Conservation (phyloP, 768 basidiomycete genomes). For the Amanita rubescens region DNA sequence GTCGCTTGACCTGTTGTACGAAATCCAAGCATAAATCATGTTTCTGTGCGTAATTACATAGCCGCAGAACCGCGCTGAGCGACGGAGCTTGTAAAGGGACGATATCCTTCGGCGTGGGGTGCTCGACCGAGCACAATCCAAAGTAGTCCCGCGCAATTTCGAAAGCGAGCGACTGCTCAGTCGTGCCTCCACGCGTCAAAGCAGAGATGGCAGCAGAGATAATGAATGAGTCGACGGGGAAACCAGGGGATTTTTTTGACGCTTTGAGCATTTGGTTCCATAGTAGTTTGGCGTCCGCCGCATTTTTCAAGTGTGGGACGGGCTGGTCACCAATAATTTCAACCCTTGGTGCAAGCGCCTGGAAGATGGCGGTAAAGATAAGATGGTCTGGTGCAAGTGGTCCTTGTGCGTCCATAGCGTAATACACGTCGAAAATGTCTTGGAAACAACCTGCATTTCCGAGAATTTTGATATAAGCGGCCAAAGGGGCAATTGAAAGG, state of each 20-base stretch:
- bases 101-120: conserved; percentile 29
- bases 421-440: conserved; percentile 70
- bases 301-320: conserved; percentile 29
- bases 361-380: conserved; percentile 63
- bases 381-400: conserved; percentile 51
- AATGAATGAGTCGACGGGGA: conserved; percentile 47
- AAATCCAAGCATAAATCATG: conserved; percentile 46
- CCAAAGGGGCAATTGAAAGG: conserved; percentile 44
- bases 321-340: conserved; percentile 19
- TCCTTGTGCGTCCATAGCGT: conserved; percentile 57
- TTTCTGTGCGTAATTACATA: conserved; percentile 46
- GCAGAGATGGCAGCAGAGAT: conserved; percentile 47
- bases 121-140: conserved; percentile 46
- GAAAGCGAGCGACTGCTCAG: conserved; percentile 63
- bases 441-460: conserved; percentile 53
- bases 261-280: conserved; percentile 62
- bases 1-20: conserved; percentile 50
- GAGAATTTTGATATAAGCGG: conserved; percentile 60
- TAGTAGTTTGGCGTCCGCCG: conserved; percentile 61
- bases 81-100: conserved; percentile 39
- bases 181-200: conserved; percentile 44
- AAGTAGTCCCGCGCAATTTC: conserved; percentile 55
- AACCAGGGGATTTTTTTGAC: conserved; percentile 33
- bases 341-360: conserved; percentile 30
- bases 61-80: conserved; percentile 44